Percentiles rank a stretch among this genome's conserved stretches.
phyloP scores from a whole-genome alignment of 257 asterid species.

The Ophiorrhiza pumila region DNA sequence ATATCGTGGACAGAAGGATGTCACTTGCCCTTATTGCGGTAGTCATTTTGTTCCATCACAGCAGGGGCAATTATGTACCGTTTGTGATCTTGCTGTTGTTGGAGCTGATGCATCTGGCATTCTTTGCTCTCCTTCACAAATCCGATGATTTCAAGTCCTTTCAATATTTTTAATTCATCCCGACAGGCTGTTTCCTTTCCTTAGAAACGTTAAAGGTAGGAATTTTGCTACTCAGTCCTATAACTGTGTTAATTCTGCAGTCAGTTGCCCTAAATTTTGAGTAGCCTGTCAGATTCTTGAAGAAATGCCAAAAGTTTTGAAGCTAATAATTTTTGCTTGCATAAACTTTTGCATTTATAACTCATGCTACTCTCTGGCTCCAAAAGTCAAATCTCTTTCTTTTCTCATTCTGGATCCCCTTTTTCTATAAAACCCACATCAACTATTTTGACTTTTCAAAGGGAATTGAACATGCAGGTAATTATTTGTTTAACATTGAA shows the following conservation, averaged over 20 bases:
- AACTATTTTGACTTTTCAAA: not conserved
- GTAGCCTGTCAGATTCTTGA: not conserved
- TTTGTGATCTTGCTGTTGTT: slow-evolving; percentile 66
- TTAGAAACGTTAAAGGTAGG: slow-evolving; percentile 22
- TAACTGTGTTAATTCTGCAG: not conserved
- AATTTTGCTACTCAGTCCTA: not conserved
- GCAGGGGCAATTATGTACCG: slow-evolving; percentile 65
- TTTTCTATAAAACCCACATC: not conserved
- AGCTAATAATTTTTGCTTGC: not conserved
- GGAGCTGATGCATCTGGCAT: slow-evolving; percentile 91
- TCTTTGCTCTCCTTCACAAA: slow-evolving; percentile 78
- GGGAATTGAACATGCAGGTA: not conserved
- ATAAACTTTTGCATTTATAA: not conserved
- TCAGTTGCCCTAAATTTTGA: not conserved
- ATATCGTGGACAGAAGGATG: slow-evolving; percentile 79
- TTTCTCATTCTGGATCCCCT: not conserved
- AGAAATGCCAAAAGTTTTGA: not conserved
- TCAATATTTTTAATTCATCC: not conserved
- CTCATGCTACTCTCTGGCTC: not conserved
- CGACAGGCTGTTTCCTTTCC: slow-evolving; percentile 14
- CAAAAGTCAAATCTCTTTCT: not conserved
- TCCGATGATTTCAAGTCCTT: slow-evolving; percentile 37
- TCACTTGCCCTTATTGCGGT: slow-evolving; percentile 70
- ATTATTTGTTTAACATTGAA: not conserved
- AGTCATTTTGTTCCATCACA: slow-evolving; percentile 60